A percentile compares a stretch with the other conserved stretches of the same genome.
Conservation (phyloP, 1,284 basidiomycete species). For the Cutaneotrichosporon sp. region DNA sequence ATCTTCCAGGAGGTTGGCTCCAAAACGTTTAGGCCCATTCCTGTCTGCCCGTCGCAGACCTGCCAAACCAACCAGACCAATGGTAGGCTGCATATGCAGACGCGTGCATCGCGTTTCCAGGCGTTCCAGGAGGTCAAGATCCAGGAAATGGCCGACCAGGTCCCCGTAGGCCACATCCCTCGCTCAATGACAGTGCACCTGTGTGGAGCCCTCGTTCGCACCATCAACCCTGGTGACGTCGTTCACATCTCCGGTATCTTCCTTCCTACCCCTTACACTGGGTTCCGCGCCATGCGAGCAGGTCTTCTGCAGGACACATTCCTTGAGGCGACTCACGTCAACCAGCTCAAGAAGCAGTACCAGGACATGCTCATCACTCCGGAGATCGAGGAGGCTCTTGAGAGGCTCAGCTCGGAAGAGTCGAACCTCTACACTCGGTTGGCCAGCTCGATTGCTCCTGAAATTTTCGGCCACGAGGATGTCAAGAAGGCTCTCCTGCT, state of each 20-base stretch:
- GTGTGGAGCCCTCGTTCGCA: conserved; percentile 80
- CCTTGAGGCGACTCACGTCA: conserved; percentile 82
- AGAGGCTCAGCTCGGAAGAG: conserved; percentile 67
- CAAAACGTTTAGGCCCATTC: conserved; percentile 83
- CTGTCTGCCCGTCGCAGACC: conserved; percentile 77
- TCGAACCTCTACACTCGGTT: conserved; percentile 66
- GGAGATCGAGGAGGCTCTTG: conserved; percentile 68
- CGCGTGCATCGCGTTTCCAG: conserved; percentile 91
- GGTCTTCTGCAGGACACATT: conserved; percentile 97
- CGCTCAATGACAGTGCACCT: conserved; percentile 96
- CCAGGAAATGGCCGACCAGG: conserved; percentile 99
- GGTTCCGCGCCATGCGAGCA: conserved; percentile 82
- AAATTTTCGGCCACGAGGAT: conserved; percentile 97
- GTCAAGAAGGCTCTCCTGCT: conserved; percentile 97
- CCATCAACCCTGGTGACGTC: conserved; percentile 93
- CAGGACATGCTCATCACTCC: conserved; percentile 87
- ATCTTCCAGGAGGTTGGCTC: conserved; percentile 98
- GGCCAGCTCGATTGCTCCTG: conserved; percentile 77
- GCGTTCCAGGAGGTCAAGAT: conserved; percentile 99
- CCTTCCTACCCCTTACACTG: conserved; percentile 82
- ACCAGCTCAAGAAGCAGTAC: conserved; percentile 98
- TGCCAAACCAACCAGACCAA: conserved; percentile 83
- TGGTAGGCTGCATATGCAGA: conserved; percentile 96
- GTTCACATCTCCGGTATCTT: conserved; percentile 87
- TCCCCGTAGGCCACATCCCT: conserved; percentile 97